Evolutionary conservation across 306 rosid genomes (phyloP).

Genomic region (Hylodesmum podocarpum): DNA sequence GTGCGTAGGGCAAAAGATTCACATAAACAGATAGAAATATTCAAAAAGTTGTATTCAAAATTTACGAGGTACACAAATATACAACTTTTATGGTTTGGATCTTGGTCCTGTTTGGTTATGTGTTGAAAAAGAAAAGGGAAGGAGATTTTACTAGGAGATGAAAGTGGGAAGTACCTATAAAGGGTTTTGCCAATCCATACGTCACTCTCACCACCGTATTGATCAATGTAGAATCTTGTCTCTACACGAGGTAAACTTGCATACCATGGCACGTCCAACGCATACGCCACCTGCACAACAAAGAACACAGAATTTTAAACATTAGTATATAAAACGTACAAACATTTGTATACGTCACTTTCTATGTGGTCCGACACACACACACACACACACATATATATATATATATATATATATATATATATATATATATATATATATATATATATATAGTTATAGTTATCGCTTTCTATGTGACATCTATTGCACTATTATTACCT

Average conservation of each 20-base stretch:
- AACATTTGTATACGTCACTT: too few species aligned
- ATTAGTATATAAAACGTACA: not conserved
- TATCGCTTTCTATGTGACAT: not conserved
- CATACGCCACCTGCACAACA: constrained; percentile 60
- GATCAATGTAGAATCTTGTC: constrained; percentile 75
- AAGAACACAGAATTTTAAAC: not conserved
- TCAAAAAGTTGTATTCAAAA: too few species aligned
- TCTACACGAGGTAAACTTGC: constrained; percentile 77
- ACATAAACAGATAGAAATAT: too few species aligned
- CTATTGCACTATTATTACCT: not conserved
- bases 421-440: too few species aligned
- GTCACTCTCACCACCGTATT: constrained; percentile 78
- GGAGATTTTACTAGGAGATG: not conserved
- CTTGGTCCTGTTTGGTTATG: not conserved
- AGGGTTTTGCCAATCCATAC: constrained; percentile 98
- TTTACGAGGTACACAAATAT: too few species aligned
- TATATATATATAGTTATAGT: too few species aligned
- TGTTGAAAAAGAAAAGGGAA: not conserved
- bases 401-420: too few species aligned
- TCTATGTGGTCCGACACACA: constrained; percentile 8
- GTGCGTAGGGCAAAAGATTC: too few species aligned
- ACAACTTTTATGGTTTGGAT: too few species aligned
- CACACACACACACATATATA: too few species aligned
- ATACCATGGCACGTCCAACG: constrained; percentile 85
- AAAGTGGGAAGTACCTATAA: constrained; percentile 54